Base-by-base conservation (phyloP, 192 early-diverging fungal genomes). In the Endogone sp. region DNA sequence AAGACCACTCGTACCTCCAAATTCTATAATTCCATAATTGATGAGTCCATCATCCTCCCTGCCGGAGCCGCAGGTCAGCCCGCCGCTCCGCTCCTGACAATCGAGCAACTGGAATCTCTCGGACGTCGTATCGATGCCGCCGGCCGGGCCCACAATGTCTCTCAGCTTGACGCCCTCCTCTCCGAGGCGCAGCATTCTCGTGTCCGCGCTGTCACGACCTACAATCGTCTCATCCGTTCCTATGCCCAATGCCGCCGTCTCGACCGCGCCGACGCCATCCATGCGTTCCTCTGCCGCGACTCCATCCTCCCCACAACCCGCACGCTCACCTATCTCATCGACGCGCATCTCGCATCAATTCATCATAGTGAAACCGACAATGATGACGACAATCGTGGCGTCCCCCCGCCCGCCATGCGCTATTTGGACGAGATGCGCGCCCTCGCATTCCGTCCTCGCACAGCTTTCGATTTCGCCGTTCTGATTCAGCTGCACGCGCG, bases 21-120 rank as follows among this genome's bases (percentile, higher is more conserved):
- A 30, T 65, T 66, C 3, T 77, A 77, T 24, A 65, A 64, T 1
- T 69, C 60, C 21, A 77, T 77, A 24, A 77, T 77, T 20, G 75
- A 77, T 4, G 63, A 72, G 21, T 65, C 71, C 3, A 68, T 77
- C 29, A 54, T 70, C 27, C 37, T 59, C 56, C 29, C 60, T 3
- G 60, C 71, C 3, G 21, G 32, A 28, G 44, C 67, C 20, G 49
- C 63, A 20, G n/a, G 29, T 21, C 29, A 22, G n/a, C 30, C 8
- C 26, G 59, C 57, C 11, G 26, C n/a, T 4, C 30, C 64, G 16
- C 32, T 60, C 20, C 9, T 70, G 24, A 68, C 71, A 4, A 2
- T 70, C 29, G 37, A 55, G n/a, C 28, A 65, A 26, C 24, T 78
- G 6, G 60, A 73, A 57, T 22, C 65, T 25, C 28, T 78, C 25